These are phyloP conservation scores for Mucor lusitanicus DNA, from an alignment of 371 early-diverging fungal genomes.

Conservation along the genomic window DNA sequence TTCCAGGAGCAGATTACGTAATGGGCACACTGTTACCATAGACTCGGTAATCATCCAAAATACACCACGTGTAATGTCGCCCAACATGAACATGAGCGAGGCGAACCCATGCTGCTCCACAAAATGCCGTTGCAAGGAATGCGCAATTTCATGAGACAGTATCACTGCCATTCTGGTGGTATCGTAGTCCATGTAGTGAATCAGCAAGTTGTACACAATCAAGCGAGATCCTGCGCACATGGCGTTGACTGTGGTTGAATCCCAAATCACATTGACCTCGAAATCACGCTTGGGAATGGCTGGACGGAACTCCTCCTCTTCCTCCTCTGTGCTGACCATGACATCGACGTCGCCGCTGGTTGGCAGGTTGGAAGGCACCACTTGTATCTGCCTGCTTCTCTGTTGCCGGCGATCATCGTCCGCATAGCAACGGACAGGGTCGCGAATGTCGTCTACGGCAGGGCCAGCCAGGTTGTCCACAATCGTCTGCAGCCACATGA, in stretches of 20 bases:
- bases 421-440: constrained; percentile 37
- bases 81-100: constrained; percentile 47
- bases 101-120: constrained; percentile 62
- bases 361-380: background rate
- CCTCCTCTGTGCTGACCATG: background rate
- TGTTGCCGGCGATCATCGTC: background rate
- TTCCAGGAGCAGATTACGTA: background rate
- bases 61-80: constrained; percentile 48
- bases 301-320: constrained; percentile 4
- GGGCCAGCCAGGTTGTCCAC: constrained; percentile 38
- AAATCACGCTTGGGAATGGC: constrained; percentile 20
- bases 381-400: background rate
- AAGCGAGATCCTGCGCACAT: constrained; percentile 44
- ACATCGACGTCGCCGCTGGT: constrained; percentile 3
- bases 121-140: constrained; percentile 63
- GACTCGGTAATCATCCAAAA: constrained; percentile 53
- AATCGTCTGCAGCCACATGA: constrained; percentile 44
- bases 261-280: constrained; percentile 39
- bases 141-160: constrained; percentile 65
- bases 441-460: constrained; percentile 47
- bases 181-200: constrained; percentile 52
- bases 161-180: constrained; percentile 59
- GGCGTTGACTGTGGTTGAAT: constrained; percentile 45
- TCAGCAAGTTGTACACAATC: constrained; percentile 51
- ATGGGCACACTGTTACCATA: constrained; percentile 5